Evolutionary conservation across 192 early-diverging fungal species (phyloP), one percentile per base, ranked within the genome.

Genomic region (Umbelopsis sp.): DNA sequence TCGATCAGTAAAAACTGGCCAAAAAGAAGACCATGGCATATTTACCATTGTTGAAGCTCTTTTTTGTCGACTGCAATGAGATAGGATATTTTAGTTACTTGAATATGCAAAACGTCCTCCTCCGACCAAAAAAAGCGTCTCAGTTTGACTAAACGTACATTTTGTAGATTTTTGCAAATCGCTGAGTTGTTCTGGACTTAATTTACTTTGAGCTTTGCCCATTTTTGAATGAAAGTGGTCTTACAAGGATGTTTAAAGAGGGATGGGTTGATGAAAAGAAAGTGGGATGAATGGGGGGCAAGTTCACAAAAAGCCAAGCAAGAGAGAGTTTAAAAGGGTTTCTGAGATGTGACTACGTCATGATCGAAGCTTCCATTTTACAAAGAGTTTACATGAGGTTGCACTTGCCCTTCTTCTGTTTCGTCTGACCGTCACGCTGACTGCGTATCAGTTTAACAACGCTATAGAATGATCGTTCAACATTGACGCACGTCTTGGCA

Each of bases 31-130:
- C 27, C 27, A 3, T 30, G 27, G 27, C 1, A 30, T 25, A 16
- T 51, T 64, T 81, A 91, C 96, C 96, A 98, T 86, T 94, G 91
- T 76, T 95, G 92, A 49, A 98, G 87, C 75, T 98, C 96, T 73
- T 93, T 96, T 78, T 94, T 94, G 80, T 97, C 91, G 67, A 96
- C 88, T 89, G 50, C 37, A 41, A 41, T 41, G 37, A 10, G 7
- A 41, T 41, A 41, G 37, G 37, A 9, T 41, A 41, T 9, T 10
- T 9, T 41, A 10, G 37, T 41, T 30, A 10, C 5, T 41, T 41
- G 37, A 41, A 41, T 41, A 41, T 41, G 10, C 37, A 41, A 41
- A 41, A 6, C 0, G n/a, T n/a, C n/a, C n/a, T 10, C 37, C 37
- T 41, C 37, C 37, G 37, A 41, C 37, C 5, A 6, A 41, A 0